These are phyloP conservation scores for Quercus aquifolioides DNA, from an alignment of 306 rosid genomes.

Conservation along the genomic window DNA sequence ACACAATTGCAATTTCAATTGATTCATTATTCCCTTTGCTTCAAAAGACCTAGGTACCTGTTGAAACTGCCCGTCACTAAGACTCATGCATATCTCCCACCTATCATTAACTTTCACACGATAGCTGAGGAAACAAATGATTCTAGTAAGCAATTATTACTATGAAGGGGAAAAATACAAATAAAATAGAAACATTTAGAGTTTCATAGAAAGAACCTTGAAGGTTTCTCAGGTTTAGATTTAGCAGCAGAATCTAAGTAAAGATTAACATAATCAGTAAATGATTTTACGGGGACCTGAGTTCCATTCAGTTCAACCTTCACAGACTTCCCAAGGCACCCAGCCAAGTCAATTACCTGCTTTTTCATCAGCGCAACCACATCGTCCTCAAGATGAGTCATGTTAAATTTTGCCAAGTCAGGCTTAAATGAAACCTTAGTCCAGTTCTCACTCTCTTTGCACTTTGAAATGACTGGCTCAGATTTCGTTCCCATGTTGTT, in stretches of 20 bases:
- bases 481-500: constrained; percentile 78
- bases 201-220: constrained; percentile 44
- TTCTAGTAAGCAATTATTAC: constrained; percentile 6
- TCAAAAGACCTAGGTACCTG: constrained; percentile 48
- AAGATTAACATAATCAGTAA: constrained; percentile 79
- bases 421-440: constrained; percentile 90
- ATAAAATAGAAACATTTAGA: neutral
- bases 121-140: constrained; percentile 35
- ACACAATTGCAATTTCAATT: neutral
- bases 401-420: constrained; percentile 69
- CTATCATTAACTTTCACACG: constrained; percentile 70
- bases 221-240: constrained; percentile 41
- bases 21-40: neutral
- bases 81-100: constrained; percentile 84
- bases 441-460: constrained; percentile 84
- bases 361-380: constrained; percentile 91
- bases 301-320: constrained; percentile 83
- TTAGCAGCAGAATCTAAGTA: constrained; percentile 62
- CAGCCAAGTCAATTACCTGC: constrained; percentile 85
- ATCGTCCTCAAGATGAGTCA: constrained; percentile 84
- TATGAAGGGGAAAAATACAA: neutral
- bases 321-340: constrained; percentile 86
- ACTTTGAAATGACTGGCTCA: constrained; percentile 68
- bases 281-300: constrained; percentile 52
- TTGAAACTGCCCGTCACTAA: constrained; percentile 93